These are phyloP conservation scores for Daldinia grandis DNA, from an alignment of 495 filamentous ascomycete species.

Conservation along the genomic window DNA sequence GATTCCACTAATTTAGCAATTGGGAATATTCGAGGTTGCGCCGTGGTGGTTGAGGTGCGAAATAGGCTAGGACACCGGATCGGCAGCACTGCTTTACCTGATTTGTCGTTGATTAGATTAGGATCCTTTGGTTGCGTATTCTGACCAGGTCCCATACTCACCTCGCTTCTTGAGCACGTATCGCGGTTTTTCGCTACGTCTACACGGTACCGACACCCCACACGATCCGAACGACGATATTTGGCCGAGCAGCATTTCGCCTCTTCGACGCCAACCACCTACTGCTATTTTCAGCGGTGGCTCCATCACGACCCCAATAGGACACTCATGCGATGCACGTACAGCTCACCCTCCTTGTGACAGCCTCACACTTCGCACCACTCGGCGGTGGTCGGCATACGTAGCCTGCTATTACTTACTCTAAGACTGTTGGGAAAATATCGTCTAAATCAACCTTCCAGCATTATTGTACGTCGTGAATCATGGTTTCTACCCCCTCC, in stretches of 20 bases:
- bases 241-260: constrained; percentile 5
- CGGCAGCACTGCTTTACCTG: background rate
- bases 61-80: constrained; percentile 4
- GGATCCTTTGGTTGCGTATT: background rate
- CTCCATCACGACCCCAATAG: constrained; percentile 1
- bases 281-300: constrained; percentile 4
- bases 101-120: constrained; percentile 10
- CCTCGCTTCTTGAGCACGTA: background rate
- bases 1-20: constrained; percentile 22
- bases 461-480: constrained; percentile 28
- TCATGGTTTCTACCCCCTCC: constrained; percentile 54
- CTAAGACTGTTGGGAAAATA: constrained; percentile 6
- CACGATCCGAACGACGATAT: constrained; percentile 10
- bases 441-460: background rate
- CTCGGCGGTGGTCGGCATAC: constrained; percentile 29
- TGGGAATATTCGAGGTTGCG: constrained; percentile 26
- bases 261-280: constrained; percentile 4
- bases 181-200: constrained; percentile 5
- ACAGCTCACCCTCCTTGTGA: constrained; percentile 37
- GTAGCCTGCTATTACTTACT: constrained; percentile 27
- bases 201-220: constrained; percentile 6
- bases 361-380: constrained; percentile 37
- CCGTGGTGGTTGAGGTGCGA: constrained; percentile 14
- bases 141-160: background rate
- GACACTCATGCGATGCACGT: constrained; percentile 44